A percentile compares a stretch with the other conserved stretches of the same genome.
These are phyloP conservation scores for Lentinula sp. DNA, from an alignment of 768 basidiomycete genomes.

Conservation along the genomic window DNA sequence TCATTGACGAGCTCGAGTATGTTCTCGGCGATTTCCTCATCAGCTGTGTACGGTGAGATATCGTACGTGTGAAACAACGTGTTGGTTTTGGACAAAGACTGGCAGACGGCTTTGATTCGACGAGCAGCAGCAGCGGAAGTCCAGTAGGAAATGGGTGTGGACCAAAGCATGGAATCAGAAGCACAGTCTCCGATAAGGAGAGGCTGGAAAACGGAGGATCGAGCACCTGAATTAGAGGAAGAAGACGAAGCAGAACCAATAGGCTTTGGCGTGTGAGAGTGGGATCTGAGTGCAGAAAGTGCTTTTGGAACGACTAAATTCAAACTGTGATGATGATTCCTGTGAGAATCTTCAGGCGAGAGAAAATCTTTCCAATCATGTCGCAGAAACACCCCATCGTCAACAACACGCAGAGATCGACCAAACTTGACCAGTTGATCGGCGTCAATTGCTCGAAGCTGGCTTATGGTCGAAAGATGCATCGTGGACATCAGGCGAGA, in stretches of 20 bases:
- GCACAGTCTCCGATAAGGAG: constrained; percentile 72
- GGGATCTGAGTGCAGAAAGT: constrained; percentile 18
- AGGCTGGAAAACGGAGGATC: constrained; percentile 38
- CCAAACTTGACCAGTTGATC: constrained; percentile 51
- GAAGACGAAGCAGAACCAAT: constrained; percentile 8
- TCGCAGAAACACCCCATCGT: constrained; percentile 67
- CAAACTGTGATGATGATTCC: constrained; percentile 18
- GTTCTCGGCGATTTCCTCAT: constrained; percentile 61
- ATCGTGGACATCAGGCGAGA: constrained; percentile 56
- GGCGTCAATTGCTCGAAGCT: constrained; percentile 53
- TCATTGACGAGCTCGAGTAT: constrained; percentile 75
- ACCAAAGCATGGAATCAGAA: constrained; percentile 61
- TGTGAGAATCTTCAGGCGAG: constrained; percentile 26
- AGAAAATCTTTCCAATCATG: constrained; percentile 50
- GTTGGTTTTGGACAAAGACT: constrained; percentile 57
- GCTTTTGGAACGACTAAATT: constrained; percentile 14
- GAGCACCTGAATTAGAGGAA: constrained; percentile 15
- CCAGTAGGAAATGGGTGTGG: constrained; percentile 56
- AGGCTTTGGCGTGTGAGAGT: constrained; percentile 17
- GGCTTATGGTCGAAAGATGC: constrained; percentile 47
- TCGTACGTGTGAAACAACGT: constrained; percentile 66
- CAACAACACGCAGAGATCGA: constrained; percentile 48
- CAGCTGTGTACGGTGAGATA: constrained; percentile 52
- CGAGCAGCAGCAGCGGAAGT: constrained; percentile 53
- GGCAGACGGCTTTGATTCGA: constrained; percentile 68